These are phyloP conservation scores for Cladobotryum protrusum DNA, from an alignment of 2,329 filamentous ascomycete genomes.

Conservation along the genomic window DNA sequence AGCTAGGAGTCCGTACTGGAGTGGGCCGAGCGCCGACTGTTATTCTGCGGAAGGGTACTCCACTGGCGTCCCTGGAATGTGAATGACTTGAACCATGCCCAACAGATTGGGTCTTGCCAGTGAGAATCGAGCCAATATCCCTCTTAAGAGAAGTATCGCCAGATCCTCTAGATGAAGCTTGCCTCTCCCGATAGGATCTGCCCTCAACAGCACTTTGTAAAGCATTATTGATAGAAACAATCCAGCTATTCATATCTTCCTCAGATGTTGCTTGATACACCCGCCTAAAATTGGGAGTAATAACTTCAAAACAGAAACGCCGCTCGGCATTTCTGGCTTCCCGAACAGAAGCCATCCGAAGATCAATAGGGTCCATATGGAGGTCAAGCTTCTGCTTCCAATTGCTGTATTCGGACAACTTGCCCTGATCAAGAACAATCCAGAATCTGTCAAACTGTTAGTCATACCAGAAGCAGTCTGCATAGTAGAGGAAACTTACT, in stretches of 20 bases:
- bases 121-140: slow-evolving; percentile 88
- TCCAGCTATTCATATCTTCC: slow-evolving; percentile 98
- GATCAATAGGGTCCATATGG: slow-evolving; percentile 96
- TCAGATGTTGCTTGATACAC: slow-evolving; percentile 97
- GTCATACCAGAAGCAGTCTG: slow-evolving; percentile 2
- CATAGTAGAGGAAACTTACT: slow-evolving; percentile 53
- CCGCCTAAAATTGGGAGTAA: slow-evolving; percentile 90
- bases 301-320: slow-evolving; percentile 96
- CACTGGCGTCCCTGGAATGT: slow-evolving; percentile 37
- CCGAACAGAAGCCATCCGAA: slow-evolving; percentile 92
- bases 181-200: slow-evolving; percentile 53
- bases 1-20: slow-evolving; percentile 62
- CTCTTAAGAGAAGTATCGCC: slow-evolving; percentile 59
- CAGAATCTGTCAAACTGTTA: slow-evolving; percentile 64
- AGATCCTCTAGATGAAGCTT: slow-evolving; percentile 29
- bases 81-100: slow-evolving; percentile 47
- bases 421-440: slow-evolving; percentile 96
- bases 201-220: slow-evolving; percentile 93
- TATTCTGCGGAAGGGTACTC: slow-evolving; percentile 71
- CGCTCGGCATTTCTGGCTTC: slow-evolving; percentile 92
- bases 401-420: slow-evolving; percentile 95
- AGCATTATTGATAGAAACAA: slow-evolving; percentile 92
- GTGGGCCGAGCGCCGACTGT: slow-evolving; percentile 85
- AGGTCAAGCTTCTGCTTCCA: slow-evolving; percentile 97
- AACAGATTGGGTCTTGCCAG: slow-evolving; percentile 79